phyloP scores from a whole-genome alignment of 176 grass and related monocot genomes.

The Themeda triandra region DNA sequence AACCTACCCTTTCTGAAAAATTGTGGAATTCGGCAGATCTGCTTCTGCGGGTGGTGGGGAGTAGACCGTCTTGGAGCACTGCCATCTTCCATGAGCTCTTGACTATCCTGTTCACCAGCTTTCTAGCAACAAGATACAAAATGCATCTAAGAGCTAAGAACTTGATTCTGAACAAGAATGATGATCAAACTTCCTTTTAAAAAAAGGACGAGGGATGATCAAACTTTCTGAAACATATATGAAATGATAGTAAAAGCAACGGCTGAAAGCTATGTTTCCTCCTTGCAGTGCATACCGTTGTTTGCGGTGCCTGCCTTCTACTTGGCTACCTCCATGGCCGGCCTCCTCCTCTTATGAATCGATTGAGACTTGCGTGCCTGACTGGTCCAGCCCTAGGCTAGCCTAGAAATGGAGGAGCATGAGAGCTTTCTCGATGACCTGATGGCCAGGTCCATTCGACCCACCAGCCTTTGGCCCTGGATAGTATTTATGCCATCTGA shows the following conservation, averaged over 20 bases:
- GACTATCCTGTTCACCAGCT: conserved; percentile 3
- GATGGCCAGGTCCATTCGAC: conserved; percentile 31
- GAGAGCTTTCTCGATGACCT: conserved; percentile 20
- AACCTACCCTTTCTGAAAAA: conserved; percentile 69
- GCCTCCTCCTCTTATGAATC: conserved; percentile 20
- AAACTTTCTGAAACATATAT: background rate
- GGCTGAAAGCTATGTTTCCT: background rate
- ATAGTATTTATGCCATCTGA: conserved; percentile 47
- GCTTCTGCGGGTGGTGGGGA: conserved; percentile 47
- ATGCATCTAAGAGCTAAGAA: background rate
- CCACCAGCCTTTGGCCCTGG: conserved; percentile 32
- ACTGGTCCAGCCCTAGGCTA: conserved; percentile 37
- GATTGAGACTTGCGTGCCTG: background rate
- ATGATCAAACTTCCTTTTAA: background rate
- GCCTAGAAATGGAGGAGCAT: conserved; percentile 28
- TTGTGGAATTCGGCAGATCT: conserved; percentile 71
- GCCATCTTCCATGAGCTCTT: conserved; percentile 38
- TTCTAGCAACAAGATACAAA: background rate
- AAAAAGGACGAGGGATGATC: background rate
- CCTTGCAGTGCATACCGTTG: conserved; percentile 11
- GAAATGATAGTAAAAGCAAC: background rate
- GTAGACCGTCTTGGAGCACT: conserved; percentile 23
- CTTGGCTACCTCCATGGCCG: background rate
- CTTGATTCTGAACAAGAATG: background rate
- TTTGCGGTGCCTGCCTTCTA: background rate